phyloP scores from a whole-genome alignment of 768 basidiomycete genomes.

The Suillus alpinus region DNA sequence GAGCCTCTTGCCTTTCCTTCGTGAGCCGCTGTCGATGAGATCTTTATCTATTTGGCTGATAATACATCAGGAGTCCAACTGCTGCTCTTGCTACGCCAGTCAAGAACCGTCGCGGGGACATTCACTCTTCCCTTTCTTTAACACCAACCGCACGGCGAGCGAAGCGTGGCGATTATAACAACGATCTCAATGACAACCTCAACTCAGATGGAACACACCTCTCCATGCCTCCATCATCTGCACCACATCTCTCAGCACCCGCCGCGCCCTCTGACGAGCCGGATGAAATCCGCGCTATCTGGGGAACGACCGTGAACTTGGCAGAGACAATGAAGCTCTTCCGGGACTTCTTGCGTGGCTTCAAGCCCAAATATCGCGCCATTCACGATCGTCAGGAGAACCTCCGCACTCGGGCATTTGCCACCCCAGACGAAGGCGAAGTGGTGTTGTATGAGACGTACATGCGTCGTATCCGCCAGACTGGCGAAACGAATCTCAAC shows the following conservation, averaged over 20 bases:
- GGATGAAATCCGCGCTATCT: slow-evolving; percentile 88
- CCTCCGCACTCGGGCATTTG: slow-evolving; percentile 44
- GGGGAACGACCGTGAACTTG: slow-evolving; percentile 96
- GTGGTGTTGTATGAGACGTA: slow-evolving; percentile 75
- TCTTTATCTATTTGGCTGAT: not conserved
- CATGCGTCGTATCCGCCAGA: slow-evolving; percentile 81
- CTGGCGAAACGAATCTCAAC: slow-evolving; percentile 91
- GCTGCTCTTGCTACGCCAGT: slow-evolving; percentile 52
- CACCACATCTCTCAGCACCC: slow-evolving; percentile 56
- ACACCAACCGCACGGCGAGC: slow-evolving; percentile 47
- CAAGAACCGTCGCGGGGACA: slow-evolving; percentile 81
- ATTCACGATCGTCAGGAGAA: slow-evolving; percentile 67
- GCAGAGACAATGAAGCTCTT: slow-evolving; percentile 90
- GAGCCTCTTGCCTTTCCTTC: slow-evolving; percentile 73
- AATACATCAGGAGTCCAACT: slow-evolving; percentile 45
- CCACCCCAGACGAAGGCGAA: slow-evolving; percentile 66
- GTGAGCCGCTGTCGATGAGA: slow-evolving; percentile 34
- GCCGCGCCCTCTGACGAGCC: slow-evolving; percentile 66
- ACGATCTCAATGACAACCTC: slow-evolving; percentile 41
- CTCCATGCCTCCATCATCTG: slow-evolving; percentile 57
- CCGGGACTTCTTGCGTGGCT: slow-evolving; percentile 83
- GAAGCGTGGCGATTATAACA: slow-evolving; percentile 30
- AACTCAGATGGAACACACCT: slow-evolving; percentile 60
- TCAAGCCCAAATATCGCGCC: slow-evolving; percentile 88
- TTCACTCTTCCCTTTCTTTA: slow-evolving; percentile 75